Conservation (phyloP, 768 basidiomycete genomes). For the Fistulinella prunicolor region DNA sequence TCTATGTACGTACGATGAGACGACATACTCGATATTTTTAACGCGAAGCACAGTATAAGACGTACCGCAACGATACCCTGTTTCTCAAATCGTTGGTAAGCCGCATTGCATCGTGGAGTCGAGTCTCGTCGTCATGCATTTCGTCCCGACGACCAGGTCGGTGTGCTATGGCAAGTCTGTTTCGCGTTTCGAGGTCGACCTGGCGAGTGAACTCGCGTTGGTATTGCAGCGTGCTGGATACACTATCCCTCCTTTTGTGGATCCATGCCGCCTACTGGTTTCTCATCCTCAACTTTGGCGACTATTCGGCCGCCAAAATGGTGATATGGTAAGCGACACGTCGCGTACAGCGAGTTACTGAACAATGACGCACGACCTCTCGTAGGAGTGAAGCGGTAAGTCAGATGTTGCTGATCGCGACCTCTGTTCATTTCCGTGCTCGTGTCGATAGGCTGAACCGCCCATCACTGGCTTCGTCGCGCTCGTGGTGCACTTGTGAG, state of each 20-base stretch:
- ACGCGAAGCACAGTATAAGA: neutral
- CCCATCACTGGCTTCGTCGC: neutral
- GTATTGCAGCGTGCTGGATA: neutral
- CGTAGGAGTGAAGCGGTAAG: slow-evolving; percentile 1
- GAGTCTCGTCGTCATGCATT: neutral
- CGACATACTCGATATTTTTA: too few species aligned
- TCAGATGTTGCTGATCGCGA: neutral
- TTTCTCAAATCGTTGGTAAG: neutral
- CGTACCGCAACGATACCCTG: neutral
- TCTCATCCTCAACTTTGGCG: neutral
- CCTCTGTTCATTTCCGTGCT: neutral
- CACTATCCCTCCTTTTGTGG: neutral
- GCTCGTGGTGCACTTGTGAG: slow-evolving; percentile 2
- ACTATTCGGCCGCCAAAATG: neutral
- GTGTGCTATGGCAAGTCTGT: neutral
- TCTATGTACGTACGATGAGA: neutral
- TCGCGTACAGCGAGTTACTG: too few species aligned
- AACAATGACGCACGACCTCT: neutral
- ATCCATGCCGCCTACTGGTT: neutral
- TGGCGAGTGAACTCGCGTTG: neutral
- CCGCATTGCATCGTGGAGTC: neutral
- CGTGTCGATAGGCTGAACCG: neutral
- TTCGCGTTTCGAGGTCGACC: neutral
- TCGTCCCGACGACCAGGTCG: neutral
- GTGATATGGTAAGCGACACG: neutral